Conservation (phyloP, 768 basidiomycete genomes). For the Leccinum truebloodii region DNA sequence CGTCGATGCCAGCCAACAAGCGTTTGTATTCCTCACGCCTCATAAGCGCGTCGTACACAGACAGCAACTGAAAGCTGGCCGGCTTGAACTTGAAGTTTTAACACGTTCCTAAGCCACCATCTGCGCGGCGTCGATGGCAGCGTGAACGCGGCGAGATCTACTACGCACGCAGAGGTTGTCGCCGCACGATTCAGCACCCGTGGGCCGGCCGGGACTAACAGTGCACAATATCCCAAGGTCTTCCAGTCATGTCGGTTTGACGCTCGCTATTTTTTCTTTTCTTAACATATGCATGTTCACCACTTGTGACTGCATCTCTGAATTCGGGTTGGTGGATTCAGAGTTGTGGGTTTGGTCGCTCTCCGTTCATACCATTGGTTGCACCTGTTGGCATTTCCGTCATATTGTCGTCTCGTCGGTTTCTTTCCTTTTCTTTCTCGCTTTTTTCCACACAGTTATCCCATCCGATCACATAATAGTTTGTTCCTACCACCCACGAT, state of each 20-base stretch:
- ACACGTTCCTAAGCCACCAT: slow-evolving; percentile 86
- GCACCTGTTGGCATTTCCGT: too few relatives aligned
- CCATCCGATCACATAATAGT: slow-evolving; percentile 23
- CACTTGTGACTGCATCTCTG: slow-evolving; percentile 8
- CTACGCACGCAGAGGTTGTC: too few relatives aligned
- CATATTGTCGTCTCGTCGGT: too few relatives aligned
- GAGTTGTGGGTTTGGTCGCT: too few relatives aligned
- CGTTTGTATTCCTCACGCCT: slow-evolving; percentile 75
- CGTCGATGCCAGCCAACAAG: slow-evolving; percentile 70
- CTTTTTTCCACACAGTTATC: slow-evolving; percentile 1
- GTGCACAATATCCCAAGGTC: too few relatives aligned
- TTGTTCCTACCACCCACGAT: neutral
- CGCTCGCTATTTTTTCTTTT: slow-evolving; percentile 13
- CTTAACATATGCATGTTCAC: slow-evolving; percentile 19
- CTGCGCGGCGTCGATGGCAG: slow-evolving; percentile 50
- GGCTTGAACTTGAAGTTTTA: slow-evolving; percentile 70
- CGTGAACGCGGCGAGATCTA: slow-evolving; percentile 24
- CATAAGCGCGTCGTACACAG: slow-evolving; percentile 56
- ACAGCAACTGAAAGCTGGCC: slow-evolving; percentile 55
- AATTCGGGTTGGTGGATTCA: slow-evolving; percentile 1
- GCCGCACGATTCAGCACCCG: too few relatives aligned
- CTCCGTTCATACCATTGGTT: too few relatives aligned
- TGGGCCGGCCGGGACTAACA: too few relatives aligned
- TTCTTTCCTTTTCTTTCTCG: too few relatives aligned
- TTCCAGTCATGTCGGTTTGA: neutral